phyloP scores from a whole-genome alignment of 2,329 filamentous ascomycete genomes.

The Westerdykella ornata region DNA sequence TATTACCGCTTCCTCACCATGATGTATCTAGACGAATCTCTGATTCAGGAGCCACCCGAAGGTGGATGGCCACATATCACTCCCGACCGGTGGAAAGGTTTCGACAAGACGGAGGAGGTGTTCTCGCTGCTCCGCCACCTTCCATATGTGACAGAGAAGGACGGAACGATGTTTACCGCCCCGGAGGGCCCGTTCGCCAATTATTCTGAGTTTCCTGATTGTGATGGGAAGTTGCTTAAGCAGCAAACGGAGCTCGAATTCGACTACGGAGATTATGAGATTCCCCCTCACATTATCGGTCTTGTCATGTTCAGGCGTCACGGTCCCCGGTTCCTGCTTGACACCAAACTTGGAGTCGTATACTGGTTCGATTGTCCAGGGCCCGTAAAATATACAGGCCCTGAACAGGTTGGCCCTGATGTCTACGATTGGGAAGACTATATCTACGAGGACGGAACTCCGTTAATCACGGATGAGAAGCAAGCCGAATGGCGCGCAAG shows the following conservation, averaged over 20 bases:
- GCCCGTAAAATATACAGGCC: neutral
- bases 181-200: neutral
- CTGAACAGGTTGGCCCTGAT: constrained; percentile 2
- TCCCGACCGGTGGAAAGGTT: neutral
- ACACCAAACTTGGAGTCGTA: constrained; percentile 7
- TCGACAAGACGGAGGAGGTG: constrained; percentile 7
- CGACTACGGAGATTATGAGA: neutral
- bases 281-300: constrained; percentile 9
- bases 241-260: neutral
- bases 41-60: constrained; percentile 7
- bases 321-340: constrained; percentile 6
- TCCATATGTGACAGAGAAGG: constrained; percentile 4
- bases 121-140: constrained; percentile 10
- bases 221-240: neutral
- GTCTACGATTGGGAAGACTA: constrained; percentile 2
- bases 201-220: neutral
- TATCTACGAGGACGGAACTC: neutral
- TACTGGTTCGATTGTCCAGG: constrained; percentile 7
- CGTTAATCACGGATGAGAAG: constrained; percentile 1
- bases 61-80: constrained; percentile 9
- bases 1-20: constrained; percentile 9
- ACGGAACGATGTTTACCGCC: neutral
- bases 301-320: constrained; percentile 1
- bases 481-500: constrained; percentile 6
- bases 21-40: constrained; percentile 10